phyloP scores from a whole-genome alignment of 352 stramenopile species.

The Phytophthora constricta region DNA sequence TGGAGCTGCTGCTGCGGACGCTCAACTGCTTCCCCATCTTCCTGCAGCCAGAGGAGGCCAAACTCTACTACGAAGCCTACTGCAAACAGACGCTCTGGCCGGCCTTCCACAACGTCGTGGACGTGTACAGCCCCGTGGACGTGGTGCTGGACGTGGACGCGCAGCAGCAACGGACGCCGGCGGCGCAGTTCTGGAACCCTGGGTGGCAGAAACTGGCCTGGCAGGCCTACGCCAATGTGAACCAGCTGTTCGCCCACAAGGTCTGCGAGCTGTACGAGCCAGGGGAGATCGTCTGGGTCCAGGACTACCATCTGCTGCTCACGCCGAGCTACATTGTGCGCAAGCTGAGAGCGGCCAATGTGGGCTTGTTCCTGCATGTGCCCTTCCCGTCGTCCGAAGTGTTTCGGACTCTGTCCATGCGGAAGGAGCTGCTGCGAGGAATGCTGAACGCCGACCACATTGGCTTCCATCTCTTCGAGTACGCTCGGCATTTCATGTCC shows the following conservation, averaged over 20 bases:
- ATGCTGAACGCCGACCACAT: constrained; percentile 94
- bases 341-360: constrained; percentile 86
- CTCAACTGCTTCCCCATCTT: constrained; percentile 81
- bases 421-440: constrained; percentile 90
- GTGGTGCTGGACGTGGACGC: constrained; percentile 55
- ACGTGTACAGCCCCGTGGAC: constrained; percentile 84
- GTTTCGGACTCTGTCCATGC: constrained; percentile 95
- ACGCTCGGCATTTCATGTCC: constrained; percentile 92
- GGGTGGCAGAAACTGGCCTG: constrained; percentile 80
- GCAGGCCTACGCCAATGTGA: constrained; percentile 95
- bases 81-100: constrained; percentile 98
- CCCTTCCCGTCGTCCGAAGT: constrained; percentile 99
- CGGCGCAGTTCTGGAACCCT: constrained; percentile 67
- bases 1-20: constrained; percentile 53
- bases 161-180: constrained; percentile 25
- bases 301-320: constrained; percentile 98
- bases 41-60: constrained; percentile 54
- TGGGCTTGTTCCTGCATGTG: constrained; percentile 98
- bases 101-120: constrained; percentile 97
- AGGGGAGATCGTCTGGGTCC: constrained; percentile 96
- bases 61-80: constrained; percentile 92
- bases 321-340: constrained; percentile 96
- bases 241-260: constrained; percentile 92
- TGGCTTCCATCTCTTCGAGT: constrained; percentile 95
- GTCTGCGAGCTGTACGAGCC: constrained; percentile 80